Base-by-base conservation (phyloP, 768 basidiomycete species). In the Crassisporium funariophilum region DNA sequence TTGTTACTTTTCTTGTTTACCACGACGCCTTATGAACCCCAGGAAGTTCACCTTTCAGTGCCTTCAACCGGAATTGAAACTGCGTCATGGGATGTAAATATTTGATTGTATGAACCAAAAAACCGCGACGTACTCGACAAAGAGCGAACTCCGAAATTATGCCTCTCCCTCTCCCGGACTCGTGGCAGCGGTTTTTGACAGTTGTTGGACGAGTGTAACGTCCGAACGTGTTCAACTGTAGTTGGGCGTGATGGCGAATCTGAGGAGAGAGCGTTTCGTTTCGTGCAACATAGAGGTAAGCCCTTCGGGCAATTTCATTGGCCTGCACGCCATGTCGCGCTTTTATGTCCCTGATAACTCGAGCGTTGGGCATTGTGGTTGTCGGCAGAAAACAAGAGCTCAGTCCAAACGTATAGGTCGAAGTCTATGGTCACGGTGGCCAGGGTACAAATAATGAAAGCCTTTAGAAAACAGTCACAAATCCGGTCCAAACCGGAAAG, bases 11-110 rank as follows among this genome's bases (percentile, higher is more conserved):
- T 48, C 15, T 33, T 29, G n/a, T 54, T 64, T 75, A 97, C 94
- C 95, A 98, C n/a, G 86, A 89, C 6, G 94, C 91, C 60, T 95
- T 94, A 35, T 78, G 75, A 20, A 98, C 91, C 4, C 95, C 95
- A 15, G 90, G 86, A 21, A 97, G 72, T 57, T 95, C 86, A 4
- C 91, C 87, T 25, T 72, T 72, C 43, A 91, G 70, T 0, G 93
- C 95, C 60, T 93, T 89, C 37, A 90, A 58, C 27, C 94, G 81
- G 73, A 98, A 97, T 71, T 95, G 92, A 72, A 79, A 91, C 95
- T 97, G 25, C 4, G 24, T n/a, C 11, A 31, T 31, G 29, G 29
- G 29, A 12, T 25, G 13, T 45, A 20, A 34, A 42, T 11, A 37
- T 38, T 29, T 35, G 41, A 35, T 11, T 34, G 19, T 25, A 47